Evolutionary conservation across 2,329 filamentous ascomycete genomes (phyloP).

Genomic region (Simplicillium aogashimaense): DNA sequence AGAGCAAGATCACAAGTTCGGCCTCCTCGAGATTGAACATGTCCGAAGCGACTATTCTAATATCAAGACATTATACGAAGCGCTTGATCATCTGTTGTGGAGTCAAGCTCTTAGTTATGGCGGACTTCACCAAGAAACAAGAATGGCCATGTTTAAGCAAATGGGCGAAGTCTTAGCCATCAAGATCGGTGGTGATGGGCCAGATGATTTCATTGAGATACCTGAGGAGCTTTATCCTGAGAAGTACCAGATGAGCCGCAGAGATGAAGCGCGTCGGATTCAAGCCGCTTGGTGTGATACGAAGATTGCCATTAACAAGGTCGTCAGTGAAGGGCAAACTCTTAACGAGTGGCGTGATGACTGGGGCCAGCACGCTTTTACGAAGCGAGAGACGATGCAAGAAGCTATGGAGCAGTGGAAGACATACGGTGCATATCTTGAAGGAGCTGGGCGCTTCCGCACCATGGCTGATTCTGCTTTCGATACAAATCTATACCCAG

Average conservation of each 20-base stretch:
- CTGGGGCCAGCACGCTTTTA: conserved; percentile 13
- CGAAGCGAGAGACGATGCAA: conserved; percentile 20
- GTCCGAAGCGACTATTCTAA: conserved; percentile 11
- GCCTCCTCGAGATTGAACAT: conserved; percentile 30
- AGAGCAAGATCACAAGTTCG: conserved; percentile 26
- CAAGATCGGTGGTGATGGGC: conserved; percentile 30
- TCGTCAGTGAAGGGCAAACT: conserved; percentile 14
- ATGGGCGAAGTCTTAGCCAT: conserved; percentile 41
- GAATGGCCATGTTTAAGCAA: conserved; percentile 32
- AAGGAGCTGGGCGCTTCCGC: conserved; percentile 23
- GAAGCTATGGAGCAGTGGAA: conserved; percentile 20
- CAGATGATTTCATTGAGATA: conserved; percentile 35
- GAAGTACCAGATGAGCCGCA: conserved; percentile 36
- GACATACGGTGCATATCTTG: conserved; percentile 21
- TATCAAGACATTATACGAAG: conserved; percentile 18
- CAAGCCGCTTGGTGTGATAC: conserved; percentile 24
- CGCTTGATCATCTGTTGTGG: conserved; percentile 39
- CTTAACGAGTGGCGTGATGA: conserved; percentile 17
- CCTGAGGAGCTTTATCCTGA: conserved; percentile 43
- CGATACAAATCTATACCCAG: conserved; percentile 25
- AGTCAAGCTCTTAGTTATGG: conserved; percentile 27
- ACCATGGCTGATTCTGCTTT: conserved; percentile 26
- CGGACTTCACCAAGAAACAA: conserved; percentile 22
- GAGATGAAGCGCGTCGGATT: conserved; percentile 35
- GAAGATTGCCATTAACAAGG: conserved; percentile 15